Base-by-base conservation (phyloP, 2,329 filamentous ascomycete species). In the Stromatinia cepivora region DNA sequence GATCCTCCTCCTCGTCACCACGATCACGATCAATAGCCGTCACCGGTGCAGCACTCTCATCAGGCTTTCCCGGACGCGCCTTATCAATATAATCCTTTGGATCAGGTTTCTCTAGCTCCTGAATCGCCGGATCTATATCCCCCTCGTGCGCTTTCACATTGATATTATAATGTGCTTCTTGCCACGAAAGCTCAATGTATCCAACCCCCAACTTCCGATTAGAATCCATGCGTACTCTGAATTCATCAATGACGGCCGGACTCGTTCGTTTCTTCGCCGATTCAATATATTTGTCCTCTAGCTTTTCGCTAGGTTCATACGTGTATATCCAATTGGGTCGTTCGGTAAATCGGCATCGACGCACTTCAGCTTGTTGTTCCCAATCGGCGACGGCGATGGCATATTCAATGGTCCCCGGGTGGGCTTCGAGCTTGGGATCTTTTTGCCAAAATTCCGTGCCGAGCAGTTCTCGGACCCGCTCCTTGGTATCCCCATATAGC, bases 141-240 rank as follows among this genome's bases (percentile, higher is more conserved):
- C 53, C 53, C 11, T 39, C 34, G 20, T 58, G 45, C 45, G 25
- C 53, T 67, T 52, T 9, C n/a, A 39, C 0, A 6, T 50, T 63
- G 46, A 63, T 28, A 7, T 52, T 63, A 7, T 63, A 63, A 28
- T 63, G 61, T 1, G 61, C 61, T 20, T 50, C 31, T 15, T 63
- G 61, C 61, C 61, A 63, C 4, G 65, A 67, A 11, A 48, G 45
- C 25, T 67, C 65, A 13, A 67, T 45, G 11, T 67, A 67, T 59
- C 65, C 65, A 0, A 59, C n/a, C 1, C 65, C 65, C 22, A 58
- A 22, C 3, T 20, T 45, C n/a, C 45, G 20, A 22, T 67, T 67
- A 3, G 1, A 5, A 8, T 59, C 13, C 53, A 59, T 13, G 15
- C 25, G 25, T 2, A 22, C 5, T 39, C 31, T 31, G 31, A 67